Evolutionary conservation across 2,329 filamentous ascomycete genomes (phyloP).

Genomic region (Neofusicoccum cordaticola): DNA sequence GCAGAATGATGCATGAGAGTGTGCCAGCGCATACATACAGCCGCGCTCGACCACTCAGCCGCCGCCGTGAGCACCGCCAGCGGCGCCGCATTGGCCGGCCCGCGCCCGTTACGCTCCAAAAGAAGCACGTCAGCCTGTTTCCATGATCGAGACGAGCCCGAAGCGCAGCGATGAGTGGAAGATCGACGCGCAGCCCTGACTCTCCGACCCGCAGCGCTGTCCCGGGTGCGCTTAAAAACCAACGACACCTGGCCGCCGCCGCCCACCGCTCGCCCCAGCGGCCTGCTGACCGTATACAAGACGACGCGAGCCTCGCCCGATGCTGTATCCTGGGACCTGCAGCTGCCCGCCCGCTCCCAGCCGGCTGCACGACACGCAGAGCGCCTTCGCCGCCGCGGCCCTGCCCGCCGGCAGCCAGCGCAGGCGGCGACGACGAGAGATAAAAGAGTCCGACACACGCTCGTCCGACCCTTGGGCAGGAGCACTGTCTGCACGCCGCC

Average conservation of each 20-base stretch:
- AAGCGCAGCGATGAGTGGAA: not conserved
- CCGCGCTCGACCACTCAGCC: not conserved
- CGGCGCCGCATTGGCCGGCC: slow-evolving; percentile 2
- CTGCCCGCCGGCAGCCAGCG: too few species aligned
- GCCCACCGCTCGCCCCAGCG: not conserved
- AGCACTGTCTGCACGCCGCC: not conserved
- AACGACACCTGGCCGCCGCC: not conserved
- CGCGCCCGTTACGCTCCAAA: not conserved
- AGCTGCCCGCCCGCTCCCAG: not conserved
- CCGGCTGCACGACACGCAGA: not conserved
- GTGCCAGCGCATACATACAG: slow-evolving; percentile 3
- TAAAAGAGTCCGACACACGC: not conserved
- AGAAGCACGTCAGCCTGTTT: slow-evolving; percentile 6
- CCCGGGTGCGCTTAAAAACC: slow-evolving; percentile 9
- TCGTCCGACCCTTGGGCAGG: not conserved
- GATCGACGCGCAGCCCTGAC: slow-evolving; percentile 11
- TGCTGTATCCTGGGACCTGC: slow-evolving; percentile 1
- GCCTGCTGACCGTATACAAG: not conserved
- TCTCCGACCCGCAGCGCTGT: slow-evolving; percentile 8
- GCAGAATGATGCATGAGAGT: not conserved
- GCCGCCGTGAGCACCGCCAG: not conserved
- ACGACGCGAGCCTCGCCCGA: not conserved
- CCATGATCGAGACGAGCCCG: slow-evolving; percentile 10
- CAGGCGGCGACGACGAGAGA: not conserved
- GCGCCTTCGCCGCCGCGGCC: too few species aligned